Conservation (phyloP, 73 alveolate genomes). For the Symbiodinium pilosum region DNA sequence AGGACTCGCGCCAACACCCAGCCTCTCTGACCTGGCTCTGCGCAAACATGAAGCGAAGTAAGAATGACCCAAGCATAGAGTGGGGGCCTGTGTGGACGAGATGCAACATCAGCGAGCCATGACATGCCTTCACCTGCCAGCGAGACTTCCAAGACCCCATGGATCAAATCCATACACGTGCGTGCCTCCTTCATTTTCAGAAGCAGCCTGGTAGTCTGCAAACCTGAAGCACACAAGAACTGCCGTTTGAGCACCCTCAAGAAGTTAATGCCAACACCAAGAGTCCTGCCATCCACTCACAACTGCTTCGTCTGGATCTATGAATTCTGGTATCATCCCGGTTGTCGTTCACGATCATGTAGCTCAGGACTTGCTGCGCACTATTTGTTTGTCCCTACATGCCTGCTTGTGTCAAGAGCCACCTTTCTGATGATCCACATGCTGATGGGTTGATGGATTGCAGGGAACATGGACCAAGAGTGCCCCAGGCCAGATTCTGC, state of each 20-base stretch:
- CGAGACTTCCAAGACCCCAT: neutral
- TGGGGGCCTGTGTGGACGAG: slow-evolving; percentile 35
- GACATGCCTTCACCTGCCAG: neutral
- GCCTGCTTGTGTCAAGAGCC: too few species aligned
- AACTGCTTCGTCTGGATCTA: slow-evolving; percentile 69
- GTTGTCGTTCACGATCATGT: too few species aligned
- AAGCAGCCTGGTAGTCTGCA: slow-evolving; percentile 14
- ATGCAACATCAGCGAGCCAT: slow-evolving; percentile 58
- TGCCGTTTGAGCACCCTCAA: neutral
- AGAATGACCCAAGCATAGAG: neutral
- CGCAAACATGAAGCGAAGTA: too few species aligned
- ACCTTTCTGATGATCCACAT: too few species aligned
- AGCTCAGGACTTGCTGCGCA: too few species aligned
- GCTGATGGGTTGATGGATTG: too few species aligned
- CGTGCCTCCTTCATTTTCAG: neutral
- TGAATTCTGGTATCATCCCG: slow-evolving; percentile 30
- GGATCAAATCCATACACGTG: too few species aligned
- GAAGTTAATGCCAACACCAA: neutral
- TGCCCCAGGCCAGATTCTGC: neutral
- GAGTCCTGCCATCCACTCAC: slow-evolving; percentile 44
- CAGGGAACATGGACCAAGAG: too few species aligned
- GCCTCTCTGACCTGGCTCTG: slow-evolving; percentile 57
- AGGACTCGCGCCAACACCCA: slow-evolving; percentile 77
- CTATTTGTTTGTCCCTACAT: too few species aligned
- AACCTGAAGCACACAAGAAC: neutral